These are phyloP conservation scores for Eucalyptus cladocalyx DNA, from an alignment of 345 rosid genomes.

Conservation along the genomic window DNA sequence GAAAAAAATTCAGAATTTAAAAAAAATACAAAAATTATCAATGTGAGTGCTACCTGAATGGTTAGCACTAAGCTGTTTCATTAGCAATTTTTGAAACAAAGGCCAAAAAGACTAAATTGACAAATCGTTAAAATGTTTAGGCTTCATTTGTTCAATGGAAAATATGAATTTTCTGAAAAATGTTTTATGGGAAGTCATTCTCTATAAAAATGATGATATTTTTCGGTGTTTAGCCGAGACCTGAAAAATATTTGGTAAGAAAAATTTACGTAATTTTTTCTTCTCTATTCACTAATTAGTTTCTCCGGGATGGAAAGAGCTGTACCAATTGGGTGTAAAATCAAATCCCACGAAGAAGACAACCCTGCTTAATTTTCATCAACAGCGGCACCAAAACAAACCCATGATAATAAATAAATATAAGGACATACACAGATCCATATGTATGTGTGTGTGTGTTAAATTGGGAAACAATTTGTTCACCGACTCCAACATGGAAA, in stretches of 20 bases:
- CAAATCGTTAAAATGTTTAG: no score
- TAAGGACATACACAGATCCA: not conserved
- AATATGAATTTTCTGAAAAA: no score
- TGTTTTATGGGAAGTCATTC: not conserved
- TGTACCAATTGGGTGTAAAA: not conserved
- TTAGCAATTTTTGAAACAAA: no score
- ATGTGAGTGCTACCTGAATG: not conserved
- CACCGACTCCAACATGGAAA: not conserved
- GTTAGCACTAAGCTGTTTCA: not conserved
- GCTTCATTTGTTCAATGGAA: no score
- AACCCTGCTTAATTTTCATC: not conserved
- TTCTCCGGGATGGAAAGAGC: not conserved
- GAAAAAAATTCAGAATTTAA: not conserved
- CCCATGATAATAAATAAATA: not conserved
- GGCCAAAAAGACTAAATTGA: no score
- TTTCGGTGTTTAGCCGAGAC: no score
- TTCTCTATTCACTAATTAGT: not conserved
- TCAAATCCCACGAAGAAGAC: not conserved
- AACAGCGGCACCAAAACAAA: not conserved
- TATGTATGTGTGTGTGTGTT: not conserved
- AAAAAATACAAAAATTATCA: not conserved
- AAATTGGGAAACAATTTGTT: not conserved
- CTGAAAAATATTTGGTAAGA: no score
- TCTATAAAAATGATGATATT: no score
- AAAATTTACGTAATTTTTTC: no score